Conservation (phyloP, 192 early-diverging fungal genomes). For the Coemansia guatemalensis region DNA sequence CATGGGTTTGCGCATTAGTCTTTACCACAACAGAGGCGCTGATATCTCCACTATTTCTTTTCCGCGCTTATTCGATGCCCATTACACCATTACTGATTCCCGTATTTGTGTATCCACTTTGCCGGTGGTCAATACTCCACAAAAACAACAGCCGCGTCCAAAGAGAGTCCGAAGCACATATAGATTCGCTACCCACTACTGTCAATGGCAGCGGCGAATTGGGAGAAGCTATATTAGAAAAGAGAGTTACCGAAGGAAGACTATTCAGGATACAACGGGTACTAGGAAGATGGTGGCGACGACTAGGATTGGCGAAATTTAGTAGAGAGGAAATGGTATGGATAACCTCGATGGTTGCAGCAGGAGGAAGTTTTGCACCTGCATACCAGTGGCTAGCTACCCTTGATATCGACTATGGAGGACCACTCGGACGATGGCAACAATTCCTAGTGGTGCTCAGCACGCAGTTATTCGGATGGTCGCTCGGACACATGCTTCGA, state of each 20-base stretch:
- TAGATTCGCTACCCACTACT: not conserved
- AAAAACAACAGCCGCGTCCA: not conserved
- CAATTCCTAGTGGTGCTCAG: slow-evolving; percentile 32
- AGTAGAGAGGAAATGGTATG: slow-evolving; percentile 41
- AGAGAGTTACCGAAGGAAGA: not conserved
- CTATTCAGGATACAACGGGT: not conserved
- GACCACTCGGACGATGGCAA: slow-evolving; percentile 31
- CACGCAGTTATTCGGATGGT: slow-evolving; percentile 49
- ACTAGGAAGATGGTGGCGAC: slow-evolving; percentile 2
- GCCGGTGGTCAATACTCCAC: slow-evolving; percentile 8
- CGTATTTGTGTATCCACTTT: slow-evolving; percentile 38
- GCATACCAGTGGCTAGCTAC: slow-evolving; percentile 52
- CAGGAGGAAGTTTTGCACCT: slow-evolving; percentile 46
- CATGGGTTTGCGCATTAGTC: slow-evolving; percentile 36
- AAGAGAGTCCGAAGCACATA: slow-evolving; percentile 1
- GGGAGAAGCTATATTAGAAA: not conserved
- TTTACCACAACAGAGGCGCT: slow-evolving; percentile 31
- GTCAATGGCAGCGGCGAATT: not conserved
- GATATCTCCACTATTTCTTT: slow-evolving; percentile 43
- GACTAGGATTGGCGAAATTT: slow-evolving; percentile 9
- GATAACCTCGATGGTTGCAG: slow-evolving; percentile 47
- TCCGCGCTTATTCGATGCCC: slow-evolving; percentile 45
- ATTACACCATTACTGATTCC: slow-evolving; percentile 40
- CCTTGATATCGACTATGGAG: slow-evolving; percentile 38
- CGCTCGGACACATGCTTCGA: slow-evolving; percentile 36